Base-by-base conservation (phyloP, 371 early-diverging fungal genomes). In the Saksenaea oblongispora region DNA sequence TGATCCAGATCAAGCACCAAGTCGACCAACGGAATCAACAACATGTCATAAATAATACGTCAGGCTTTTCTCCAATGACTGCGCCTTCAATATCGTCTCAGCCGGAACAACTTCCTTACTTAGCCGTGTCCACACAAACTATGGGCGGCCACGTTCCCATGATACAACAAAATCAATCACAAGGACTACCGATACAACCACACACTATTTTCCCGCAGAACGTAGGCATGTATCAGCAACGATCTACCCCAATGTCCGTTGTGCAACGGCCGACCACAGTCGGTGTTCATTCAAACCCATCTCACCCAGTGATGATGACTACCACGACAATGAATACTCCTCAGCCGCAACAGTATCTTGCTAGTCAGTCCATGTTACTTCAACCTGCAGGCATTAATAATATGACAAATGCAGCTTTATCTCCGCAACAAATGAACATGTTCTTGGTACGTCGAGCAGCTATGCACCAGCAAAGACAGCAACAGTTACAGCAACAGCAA, bases 391-490 rank as follows among this genome's bases (percentile, higher is more conserved):
- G 41, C 22, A 54, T 59, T 17, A 31, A 31, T 31, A 31, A 31
- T 31, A 31, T 31, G 31, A 31, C 31, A 31, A 62, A 64, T 47
- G 66, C 67, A 15, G 53, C 39, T 18, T 39, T 78, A 13, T 67
- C 73, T 28, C 68, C 70, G n/a, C 72, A 73, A 44, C 79, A 78
- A 34, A 54, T 74, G 37, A 74, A 74, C 65, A 65, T 64, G 27
- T 64, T 65, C 18, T 34, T 74, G 26, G 62, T 67, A 17, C 73
- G 65, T 31, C 78, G 74, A 47, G 42, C 70, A 27, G 66, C 74
- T 28, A 53, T 70, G 17, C 72, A 74, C 51, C 58, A 56, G 34
- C 64, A 51, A 35, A 59, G 64, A 51, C 72, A 69, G 35, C 69
- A 67, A 0, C 24, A 42, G 34, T 44, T 59, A 27, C 60, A 61